Conservation (phyloP, 176 grass and related monocot genomes). For the Aechmea fasciata region DNA sequence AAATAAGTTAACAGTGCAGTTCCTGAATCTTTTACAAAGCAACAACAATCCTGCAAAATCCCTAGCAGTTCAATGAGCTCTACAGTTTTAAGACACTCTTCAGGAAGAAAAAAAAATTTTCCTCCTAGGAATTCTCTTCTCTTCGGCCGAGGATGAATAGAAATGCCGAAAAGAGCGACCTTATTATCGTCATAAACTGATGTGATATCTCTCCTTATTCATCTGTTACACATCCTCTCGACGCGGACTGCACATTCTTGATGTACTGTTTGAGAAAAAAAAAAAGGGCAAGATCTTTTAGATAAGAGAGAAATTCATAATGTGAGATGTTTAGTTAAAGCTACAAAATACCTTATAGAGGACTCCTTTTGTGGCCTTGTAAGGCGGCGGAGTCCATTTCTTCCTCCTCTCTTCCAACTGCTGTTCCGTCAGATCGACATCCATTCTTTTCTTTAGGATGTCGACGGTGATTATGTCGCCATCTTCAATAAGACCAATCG, state of each 20-base stretch:
- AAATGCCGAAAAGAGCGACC: background rate
- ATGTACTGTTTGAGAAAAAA: conserved; percentile 52
- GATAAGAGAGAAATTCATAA: background rate
- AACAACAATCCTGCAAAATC: background rate
- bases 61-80: background rate
- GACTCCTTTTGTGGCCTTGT: conserved; percentile 48
- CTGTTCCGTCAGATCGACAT: conserved; percentile 52
- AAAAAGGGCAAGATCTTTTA: background rate
- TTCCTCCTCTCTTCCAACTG: conserved; percentile 55
- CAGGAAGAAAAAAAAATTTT: background rate
- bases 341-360: conserved; percentile 70
- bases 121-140: background rate
- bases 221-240: conserved; percentile 74
- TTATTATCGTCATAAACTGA: background rate
- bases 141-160: background rate
- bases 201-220: conserved; percentile 31
- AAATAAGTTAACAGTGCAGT: no score
- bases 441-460: conserved; percentile 58
- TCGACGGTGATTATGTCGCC: conserved; percentile 86
- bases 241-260: conserved; percentile 77
- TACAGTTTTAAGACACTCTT: background rate
- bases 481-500: conserved; percentile 74
- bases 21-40: background rate
- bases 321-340: background rate
- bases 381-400: conserved; percentile 48